These are phyloP conservation scores for Cucumis sativus DNA, from an alignment of 306 rosid species.

Conservation along the genomic window Cucumber_9930_V3 NC_026656.2:3591501-3592000, in stretches of 20 bases:
- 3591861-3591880: conserved; percentile 72
- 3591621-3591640: conserved; percentile 8
- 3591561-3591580: conserved; percentile 87
- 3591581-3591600: conserved; percentile 93
- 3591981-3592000: conserved; percentile 42
- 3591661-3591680: not conserved
- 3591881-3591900: conserved; percentile 69
- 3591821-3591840: not conserved
- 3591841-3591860: not conserved
- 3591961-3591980: conserved; percentile 83
- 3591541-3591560: conserved; percentile 90
- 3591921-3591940: conserved; percentile 76
- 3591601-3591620: conserved; percentile 67
- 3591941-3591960: conserved; percentile 85
- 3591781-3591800: not conserved
- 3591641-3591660: not conserved
- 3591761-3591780: not conserved
- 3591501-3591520: conserved; percentile 86
- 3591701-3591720: not conserved
- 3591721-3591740: not conserved
- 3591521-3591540: conserved; percentile 89
- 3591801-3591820: not conserved
- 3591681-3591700: not conserved
- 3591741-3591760: not conserved
- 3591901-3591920: conserved; percentile 57